Base-by-base conservation (phyloP, 306 rosid species). In the Prinsepia uniflora region DNA sequence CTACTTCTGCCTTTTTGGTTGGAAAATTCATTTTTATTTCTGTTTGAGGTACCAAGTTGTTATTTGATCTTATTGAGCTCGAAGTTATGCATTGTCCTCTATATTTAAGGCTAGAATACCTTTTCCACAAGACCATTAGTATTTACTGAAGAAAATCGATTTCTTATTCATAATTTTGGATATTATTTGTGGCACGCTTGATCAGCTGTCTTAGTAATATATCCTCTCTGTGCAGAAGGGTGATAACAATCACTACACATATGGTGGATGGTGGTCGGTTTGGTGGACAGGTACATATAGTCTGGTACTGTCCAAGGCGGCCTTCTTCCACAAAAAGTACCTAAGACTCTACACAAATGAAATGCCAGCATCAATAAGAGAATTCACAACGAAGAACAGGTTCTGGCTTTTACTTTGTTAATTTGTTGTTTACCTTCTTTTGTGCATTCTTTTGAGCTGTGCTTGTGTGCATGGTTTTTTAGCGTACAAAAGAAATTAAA, bases 221-320 rank as follows among this genome's bases (percentile, higher is more conserved):
- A 81, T 50, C 13, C 72, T 84, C 52, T 70, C 50, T 34, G 39
- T 84, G 82, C 89, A 90, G 97, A 75, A 81, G 41, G 90, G 74
- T n/a, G 54, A 78, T 72, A 41, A 17, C 69, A 76, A 71, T 79
- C 72, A 67, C 71, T 90, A 75, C 68, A 71, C 3, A 30, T 94
- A 94, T 80, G 96, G 97, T 24, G 99, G 99, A 71, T 94, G 99
- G 99, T 91, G 96, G 99, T 91, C 97, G 3, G 99, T 94, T 68
- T 94, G 99, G 99, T 94, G 99, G 99, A 87, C 90, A 15, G 99
- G 99, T 45, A 82, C 89, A 30, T 94, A 94, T 82, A 94, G 99
- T 72, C 89, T 94, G 92, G 95, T 94, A 47, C 96, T 94, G 60
- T 94, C 99, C 10, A 94, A 94, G 88, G 99, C 99, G 40, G 97